Base-by-base conservation (phyloP, 192 early-diverging fungal genomes). In the Dispira simplex region DNA sequence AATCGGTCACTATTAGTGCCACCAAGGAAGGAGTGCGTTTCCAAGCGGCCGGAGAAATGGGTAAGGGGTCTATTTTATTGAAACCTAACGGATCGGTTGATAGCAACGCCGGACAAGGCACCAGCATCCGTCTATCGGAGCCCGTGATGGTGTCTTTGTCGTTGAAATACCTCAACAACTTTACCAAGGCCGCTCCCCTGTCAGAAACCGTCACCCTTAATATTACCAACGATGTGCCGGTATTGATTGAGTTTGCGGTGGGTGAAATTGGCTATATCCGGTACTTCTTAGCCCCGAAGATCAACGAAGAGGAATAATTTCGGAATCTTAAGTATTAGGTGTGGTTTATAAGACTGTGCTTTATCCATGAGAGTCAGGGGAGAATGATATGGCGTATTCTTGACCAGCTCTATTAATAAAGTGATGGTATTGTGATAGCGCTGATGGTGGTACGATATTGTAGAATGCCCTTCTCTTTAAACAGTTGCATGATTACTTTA, bases 1-100 rank as follows among this genome's bases (percentile, higher is more conserved):
- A 97, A 48, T 87, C 90, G 76, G 90, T 98, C 28, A 81, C 76
- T 46, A 90, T 98, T 69, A 90, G 91, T 39, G 84, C 83, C 26
- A 89, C 86, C 67, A 99, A 99, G 82, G 90, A 96, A 59, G 91
- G 91, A 59, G 80, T 97, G 75, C 87, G 85, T 73, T 99, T 99
- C 78, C 79, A 77, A 28, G 79, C 89, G 57, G 73, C 78, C 21
- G 96, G 96, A 68, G 94, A 99, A 58, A 75, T 89, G 46, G 94
- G 94, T 45, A 81, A 77, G 43, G 96, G 91, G n/a, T 78, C 75
- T 69, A 80, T 94, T 27, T 80, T 82, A 32, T 69, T 99, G 56
- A 94, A 90, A 81, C 81, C 79, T 65, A 73, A 67, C 48, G 78
- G 75, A 21, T 75, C 82, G 14, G 85, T 94, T 43, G 92, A 95